Evolutionary conservation across 257 asterid genomes (phyloP).

Genomic region (Apocynum venetum): DNA sequence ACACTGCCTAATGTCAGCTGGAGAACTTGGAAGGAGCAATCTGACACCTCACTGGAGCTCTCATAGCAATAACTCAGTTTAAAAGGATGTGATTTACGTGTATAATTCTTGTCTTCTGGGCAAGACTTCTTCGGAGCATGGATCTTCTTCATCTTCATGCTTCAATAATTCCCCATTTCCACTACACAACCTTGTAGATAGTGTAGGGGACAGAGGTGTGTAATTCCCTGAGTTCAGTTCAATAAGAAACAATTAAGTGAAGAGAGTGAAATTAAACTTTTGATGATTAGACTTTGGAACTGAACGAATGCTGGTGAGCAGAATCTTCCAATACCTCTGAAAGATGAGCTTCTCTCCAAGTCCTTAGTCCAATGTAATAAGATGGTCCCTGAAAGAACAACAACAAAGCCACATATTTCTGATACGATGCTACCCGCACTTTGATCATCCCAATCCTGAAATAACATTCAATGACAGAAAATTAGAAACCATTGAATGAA

Average conservation of each 20-base stretch:
- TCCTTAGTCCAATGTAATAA: slow-evolving; percentile 72
- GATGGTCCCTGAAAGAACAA: slow-evolving; percentile 75
- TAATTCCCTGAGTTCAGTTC: slow-evolving; percentile 40
- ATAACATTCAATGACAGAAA: not conserved
- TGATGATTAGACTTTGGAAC: not conserved
- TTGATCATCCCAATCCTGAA: slow-evolving; percentile 86
- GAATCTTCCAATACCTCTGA: slow-evolving; percentile 42
- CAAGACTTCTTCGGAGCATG: slow-evolving; percentile 28
- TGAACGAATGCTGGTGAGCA: not conserved
- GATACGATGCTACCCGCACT: slow-evolving; percentile 60
- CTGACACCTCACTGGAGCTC: not conserved
- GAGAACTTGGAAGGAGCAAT: slow-evolving; percentile 4
- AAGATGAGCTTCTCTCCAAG: slow-evolving; percentile 57
- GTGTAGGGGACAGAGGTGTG: slow-evolving; percentile 64
- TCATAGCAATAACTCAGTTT: not conserved
- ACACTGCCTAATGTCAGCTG: not conserved
- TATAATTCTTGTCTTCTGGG: slow-evolving; percentile 37
- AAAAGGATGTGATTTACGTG: slow-evolving; percentile 12
- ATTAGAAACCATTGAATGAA: not conserved
- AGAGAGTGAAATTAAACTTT: not conserved
- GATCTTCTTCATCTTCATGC: slow-evolving; percentile 43
- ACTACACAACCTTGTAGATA: slow-evolving; percentile 47
- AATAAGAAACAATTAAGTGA: slow-evolving; percentile 1
- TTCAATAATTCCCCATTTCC: slow-evolving; percentile 43
- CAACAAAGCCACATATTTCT: slow-evolving; percentile 66